Evolutionary conservation across 108 stramenopile species (phyloP), one percentile per base, ranked within the genome.

Genomic region (Nitzschia palea): DNA sequence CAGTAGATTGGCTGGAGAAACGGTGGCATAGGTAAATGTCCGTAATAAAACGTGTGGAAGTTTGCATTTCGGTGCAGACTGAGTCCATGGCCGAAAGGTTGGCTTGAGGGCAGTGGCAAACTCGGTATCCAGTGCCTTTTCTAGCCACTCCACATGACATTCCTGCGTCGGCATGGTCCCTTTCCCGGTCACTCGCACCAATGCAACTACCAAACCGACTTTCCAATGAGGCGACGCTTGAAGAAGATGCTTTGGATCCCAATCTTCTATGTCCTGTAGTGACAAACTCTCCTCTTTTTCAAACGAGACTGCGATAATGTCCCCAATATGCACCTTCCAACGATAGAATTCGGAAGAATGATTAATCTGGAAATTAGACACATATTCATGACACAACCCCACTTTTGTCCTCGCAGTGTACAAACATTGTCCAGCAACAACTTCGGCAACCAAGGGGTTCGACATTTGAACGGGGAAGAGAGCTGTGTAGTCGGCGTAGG

Each of bases 311-410:
- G 67, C 74, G 15, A 76, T 54, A 6, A 76, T 26, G 50, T 76
- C 74, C 14, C 74, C 74, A 44, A 76, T 27, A 42, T 76, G 67
- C 26, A 76, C 54, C 20, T 68, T 63, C 74, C 74, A 76, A 0
- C 34, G 29, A 9, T 60, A 25, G 9, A 37, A 42, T 22, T 40
- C 59, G 20, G 40, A 25, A 4, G 30, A 17, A 25, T 30, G 67
- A 28, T 26, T 54, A 9, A 60, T 18, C 27, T 14, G 59, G 14
- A 60, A 43, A 25, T 40, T 60, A 18, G 59, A 43, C 22, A 34
- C 40, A 25, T 60, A 60, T 15, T 60, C 59, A 12, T 25, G 17
- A n/a, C n/a, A n/a, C n/a, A n/a, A n/a, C n/a, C n/a, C n/a, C n/a
- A n/a, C n/a, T n/a, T n/a, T n/a, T n/a, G n/a, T n/a, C n/a, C n/a